Conservation (phyloP, 371 early-diverging fungal genomes). For the Gilbertella persicaria region DNA sequence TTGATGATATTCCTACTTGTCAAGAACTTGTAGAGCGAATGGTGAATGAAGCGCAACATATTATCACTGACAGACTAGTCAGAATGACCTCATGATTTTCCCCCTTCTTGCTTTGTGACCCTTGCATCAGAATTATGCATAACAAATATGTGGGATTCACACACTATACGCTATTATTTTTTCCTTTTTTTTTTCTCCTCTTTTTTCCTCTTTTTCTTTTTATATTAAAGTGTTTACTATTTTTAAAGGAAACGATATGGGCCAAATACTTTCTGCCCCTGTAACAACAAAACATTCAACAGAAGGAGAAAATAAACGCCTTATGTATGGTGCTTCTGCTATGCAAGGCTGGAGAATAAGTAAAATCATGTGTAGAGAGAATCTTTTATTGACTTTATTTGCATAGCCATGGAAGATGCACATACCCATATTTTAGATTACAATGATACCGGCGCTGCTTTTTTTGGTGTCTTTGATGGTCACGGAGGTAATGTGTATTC, state of each 20-base stretch:
- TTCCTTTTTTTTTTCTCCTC: background rate
- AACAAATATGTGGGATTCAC: no score
- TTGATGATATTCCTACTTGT: slow-evolving; percentile 81
- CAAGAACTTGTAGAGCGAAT: slow-evolving; percentile 61
- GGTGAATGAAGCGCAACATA: slow-evolving; percentile 55
- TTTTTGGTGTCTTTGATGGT: slow-evolving; percentile 97
- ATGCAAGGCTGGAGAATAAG: slow-evolving; percentile 99
- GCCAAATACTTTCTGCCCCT: slow-evolving; percentile 94
- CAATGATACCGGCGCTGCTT: slow-evolving; percentile 58
- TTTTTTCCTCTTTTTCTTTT: background rate
- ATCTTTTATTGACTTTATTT: background rate
- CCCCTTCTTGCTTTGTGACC: no score
- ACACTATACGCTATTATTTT: no score
- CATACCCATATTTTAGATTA: slow-evolving; percentile 85
- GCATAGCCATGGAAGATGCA: slow-evolving; percentile 94
- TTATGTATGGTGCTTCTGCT: slow-evolving; percentile 81
- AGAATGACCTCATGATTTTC: no score
- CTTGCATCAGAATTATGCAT: no score
- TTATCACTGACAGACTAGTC: slow-evolving; percentile 34
- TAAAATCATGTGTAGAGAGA: slow-evolving; percentile 31
- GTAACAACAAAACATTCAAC: slow-evolving; percentile 86
- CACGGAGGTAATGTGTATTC: slow-evolving; percentile 77
- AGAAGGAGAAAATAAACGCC: slow-evolving; percentile 69
- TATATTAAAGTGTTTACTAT: slow-evolving; percentile 15
- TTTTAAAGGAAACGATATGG: slow-evolving; percentile 63